Percentiles rank a stretch among this genome's conserved stretches.
phyloP scores from a whole-genome alignment of 1,284 basidiomycete genomes.

The Cutaneotrichosporon sp. region DNA sequence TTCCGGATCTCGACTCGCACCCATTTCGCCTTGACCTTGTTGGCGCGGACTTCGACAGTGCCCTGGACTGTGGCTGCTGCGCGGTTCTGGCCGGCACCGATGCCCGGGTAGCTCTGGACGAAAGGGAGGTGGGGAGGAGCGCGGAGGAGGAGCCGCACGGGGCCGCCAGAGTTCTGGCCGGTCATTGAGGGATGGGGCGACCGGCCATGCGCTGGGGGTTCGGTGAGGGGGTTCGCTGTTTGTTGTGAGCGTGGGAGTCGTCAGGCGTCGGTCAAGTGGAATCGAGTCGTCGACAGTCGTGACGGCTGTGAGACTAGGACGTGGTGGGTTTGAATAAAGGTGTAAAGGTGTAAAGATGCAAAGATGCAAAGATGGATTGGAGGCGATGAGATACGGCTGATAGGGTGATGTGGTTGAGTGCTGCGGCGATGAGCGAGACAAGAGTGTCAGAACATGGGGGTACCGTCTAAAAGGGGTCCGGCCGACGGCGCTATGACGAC shows the following conservation, averaged over 20 bases:
- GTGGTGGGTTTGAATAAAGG: neutral
- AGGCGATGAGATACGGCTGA: too few species aligned
- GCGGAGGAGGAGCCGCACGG: constrained; percentile 39
- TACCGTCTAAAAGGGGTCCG: too few species aligned
- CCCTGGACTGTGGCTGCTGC: constrained; percentile 40
- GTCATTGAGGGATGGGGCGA: neutral
- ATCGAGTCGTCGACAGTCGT: too few species aligned
- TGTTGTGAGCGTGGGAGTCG: neutral
- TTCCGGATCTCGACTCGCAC: constrained; percentile 80
- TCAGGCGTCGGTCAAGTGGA: too few species aligned
- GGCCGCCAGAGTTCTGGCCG: constrained; percentile 12
- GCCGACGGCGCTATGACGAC: too few species aligned
- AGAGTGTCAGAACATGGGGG: too few species aligned
- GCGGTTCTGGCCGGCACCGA: constrained; percentile 28
- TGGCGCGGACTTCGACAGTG: constrained; percentile 71
- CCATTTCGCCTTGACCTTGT: constrained; percentile 82
- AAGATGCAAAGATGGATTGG: too few species aligned
- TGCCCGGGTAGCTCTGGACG: constrained; percentile 46
- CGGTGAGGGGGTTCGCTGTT: neutral
- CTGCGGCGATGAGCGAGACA: too few species aligned
- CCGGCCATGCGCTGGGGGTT: neutral
- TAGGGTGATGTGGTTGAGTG: too few species aligned
- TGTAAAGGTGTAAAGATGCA: neutral
- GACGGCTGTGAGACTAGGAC: neutral
- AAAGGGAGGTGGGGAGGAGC: constrained; percentile 47